Evolutionary conservation across 2,329 filamentous ascomycete species (phyloP), one percentile per base, ranked within the genome.

Genomic region (Fusarium pseudonygamai): DNA sequence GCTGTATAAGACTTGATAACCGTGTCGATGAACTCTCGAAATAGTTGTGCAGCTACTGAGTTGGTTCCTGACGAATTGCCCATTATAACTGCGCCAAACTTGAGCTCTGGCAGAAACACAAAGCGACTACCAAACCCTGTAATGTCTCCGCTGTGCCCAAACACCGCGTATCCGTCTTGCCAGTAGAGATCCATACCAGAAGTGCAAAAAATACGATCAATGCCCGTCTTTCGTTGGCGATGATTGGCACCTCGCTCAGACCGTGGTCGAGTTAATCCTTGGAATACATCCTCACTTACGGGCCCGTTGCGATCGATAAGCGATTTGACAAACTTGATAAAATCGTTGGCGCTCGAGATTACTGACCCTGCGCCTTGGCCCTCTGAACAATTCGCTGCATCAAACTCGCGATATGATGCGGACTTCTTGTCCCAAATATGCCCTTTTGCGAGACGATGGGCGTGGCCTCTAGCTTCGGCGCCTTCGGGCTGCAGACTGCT

Each of bases 321-420:
- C 1, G 78, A 78, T 39, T 73, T 71, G 50, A 80, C 68, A 61
- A 74, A 81, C 56, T 75, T 79, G 62, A 79, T 62, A 49, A 78
- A 78, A 55, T 81, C 79, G 26, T 75, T 76, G 13, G 69, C 78
- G 10, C 74, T 80, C 2, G 79, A 72, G 15, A 80, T 58, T 10
- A 81, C 64, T 2, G 76, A 79, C 6, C 79, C 79, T 0, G 80
- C 79, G 1, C 79, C 80, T 50, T 81, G 75, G 3, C 69, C 77
- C 56, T 81, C 80, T 1, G 75, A 76, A 9, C 67, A 69, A 28
- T 78, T 60, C 4, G 34, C 55, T 22, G 49, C 57, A 1, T 62
- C 66, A 1, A 75, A 34, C 4, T 58, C 50, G 3, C 16, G 45
- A 37, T 68, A 75, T 3, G 52, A 56, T 0, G 55, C 42, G 2